Evolutionary conservation across 257 asterid genomes (phyloP), one percentile per base, ranked within the genome.

Genomic region (Linderniella brevidens): DNA sequence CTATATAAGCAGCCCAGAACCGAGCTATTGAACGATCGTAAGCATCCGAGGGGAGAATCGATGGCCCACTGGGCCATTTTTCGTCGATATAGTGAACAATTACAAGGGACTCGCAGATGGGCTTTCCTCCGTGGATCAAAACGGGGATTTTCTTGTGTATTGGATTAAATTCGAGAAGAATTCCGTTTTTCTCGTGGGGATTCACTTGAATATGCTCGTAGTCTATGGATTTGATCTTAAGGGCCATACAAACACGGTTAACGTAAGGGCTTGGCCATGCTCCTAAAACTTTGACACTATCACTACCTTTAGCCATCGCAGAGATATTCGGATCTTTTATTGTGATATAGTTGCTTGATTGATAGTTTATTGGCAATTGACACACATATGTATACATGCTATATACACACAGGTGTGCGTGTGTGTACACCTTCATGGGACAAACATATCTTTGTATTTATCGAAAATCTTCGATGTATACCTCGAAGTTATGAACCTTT

Each of bases 1-100:
- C 82, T 9, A 76, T 25, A 39, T 64, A 76, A 37, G 70, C 58
- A 19, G 68, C 80, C 92, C 86, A 76, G 11, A 79, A 79, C 4
- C 73, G 75, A 7, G 83, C 69, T 1, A 36, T 41, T 38, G 83
- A 58, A 8, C 63, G 62, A 13, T 58, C 64, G 12, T 59, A 53
- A 9, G 60, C 50, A 56, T 67, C 56, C 11, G 61, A 52, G 32
- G 65, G 65, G 19, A 57, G 59, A 46, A 66, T 54, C 12, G 62
- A 49, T 9, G 61, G 64, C 18, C 58, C 57, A 41, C 10, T 43
- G 25, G 61, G 17, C 68, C 32, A 25, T 25, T 25, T 25, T 25
- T 25, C 32, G 6, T 25, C 32, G 32, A 25, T 6, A 6, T 25
- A 67, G 8, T 71, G 62, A 49, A 54, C 19, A 48, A 64, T 60